Base-by-base conservation (phyloP, 2,329 filamentous ascomycete species). In the Penicillium sp. region DNA sequence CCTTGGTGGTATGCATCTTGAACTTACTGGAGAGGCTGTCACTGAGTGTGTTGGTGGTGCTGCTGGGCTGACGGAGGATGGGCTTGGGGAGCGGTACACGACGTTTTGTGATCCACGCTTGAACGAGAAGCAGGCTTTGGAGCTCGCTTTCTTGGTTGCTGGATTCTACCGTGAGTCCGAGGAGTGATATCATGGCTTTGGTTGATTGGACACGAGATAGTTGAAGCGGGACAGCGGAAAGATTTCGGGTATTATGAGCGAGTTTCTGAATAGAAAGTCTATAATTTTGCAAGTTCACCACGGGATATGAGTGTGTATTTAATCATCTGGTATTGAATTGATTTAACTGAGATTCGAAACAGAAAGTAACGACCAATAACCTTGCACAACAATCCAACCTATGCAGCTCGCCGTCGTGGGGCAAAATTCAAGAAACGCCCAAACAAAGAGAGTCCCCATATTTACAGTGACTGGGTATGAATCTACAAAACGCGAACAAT, bases 121-220 rank as follows among this genome's bases (percentile, higher is more conserved):
- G 65, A 99, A 99, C 71, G 94, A 97, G 82, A 97, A 97, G 79
- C 94, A 99, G 79, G 92, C 94, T 0, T 82, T 99, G 15, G 94
- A 99, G 79, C 76, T 97, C 72, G 92, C 94, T 0, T 99, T 99
- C 74, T 76, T 97, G 68, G 88, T 99, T 47, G 94, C 94, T 0
- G 91, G 91, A 5, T 90, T 92, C 69, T 94, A 86, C 68, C 76
- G 84, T 13, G 79, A 80, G 58, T 66, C 71, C 39, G 70, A 71
- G 46, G 51, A 54, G 21, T 65, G 29, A 55, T 25, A 8, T 23
- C 4, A 7, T 19, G 10, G 1, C 2, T 41, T 48, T n/a, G 21
- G 16, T 36, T 2, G 1, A 29, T 11, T 23, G 25, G 16, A n/a
- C 21, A 51, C 10, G 19, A 19, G 15, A 10, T 50, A 39, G 23